Evolutionary conservation across 495 filamentous ascomycete species (phyloP).

Genomic region (Aspergillus coremiiformis): DNA sequence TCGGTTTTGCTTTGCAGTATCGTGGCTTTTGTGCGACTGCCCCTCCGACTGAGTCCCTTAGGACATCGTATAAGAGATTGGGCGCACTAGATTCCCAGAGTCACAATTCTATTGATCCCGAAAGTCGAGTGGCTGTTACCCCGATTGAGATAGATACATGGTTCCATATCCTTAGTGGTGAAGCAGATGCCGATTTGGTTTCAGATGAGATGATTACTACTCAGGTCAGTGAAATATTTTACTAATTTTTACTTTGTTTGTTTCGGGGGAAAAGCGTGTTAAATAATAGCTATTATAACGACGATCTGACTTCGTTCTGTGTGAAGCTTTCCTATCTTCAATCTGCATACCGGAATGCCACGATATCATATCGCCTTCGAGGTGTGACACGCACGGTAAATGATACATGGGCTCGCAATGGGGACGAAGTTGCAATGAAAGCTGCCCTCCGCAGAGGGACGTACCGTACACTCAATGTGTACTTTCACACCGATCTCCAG

Average conservation of each 20-base stretch:
- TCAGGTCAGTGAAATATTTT: conserved; percentile 39
- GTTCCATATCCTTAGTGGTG: conserved; percentile 42
- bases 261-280: no score
- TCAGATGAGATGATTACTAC: conserved; percentile 34
- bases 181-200: conserved; percentile 23
- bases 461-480: conserved; percentile 45
- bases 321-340: conserved; percentile 37
- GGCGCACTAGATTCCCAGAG: conserved; percentile 11
- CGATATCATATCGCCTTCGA: conserved; percentile 51
- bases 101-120: conserved; percentile 6
- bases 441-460: conserved; percentile 49
- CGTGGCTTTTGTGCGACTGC: conserved; percentile 35
- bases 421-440: conserved; percentile 58
- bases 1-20: conserved; percentile 10
- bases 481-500: conserved; percentile 45
- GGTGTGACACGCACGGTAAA: conserved; percentile 67
- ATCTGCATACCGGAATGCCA: conserved; percentile 34
- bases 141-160: conserved; percentile 42
- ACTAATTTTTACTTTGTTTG: no score
- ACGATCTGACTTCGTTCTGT: background rate
- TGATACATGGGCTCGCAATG: conserved; percentile 57
- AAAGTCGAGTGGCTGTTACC: conserved; percentile 13
- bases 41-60: conserved; percentile 26
- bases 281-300: no score
- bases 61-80: conserved; percentile 23